Evolutionary conservation across 805 yeast species (phyloP), one percentile per base, ranked within the genome.

Genomic region (Saitoella complicata): DNA sequence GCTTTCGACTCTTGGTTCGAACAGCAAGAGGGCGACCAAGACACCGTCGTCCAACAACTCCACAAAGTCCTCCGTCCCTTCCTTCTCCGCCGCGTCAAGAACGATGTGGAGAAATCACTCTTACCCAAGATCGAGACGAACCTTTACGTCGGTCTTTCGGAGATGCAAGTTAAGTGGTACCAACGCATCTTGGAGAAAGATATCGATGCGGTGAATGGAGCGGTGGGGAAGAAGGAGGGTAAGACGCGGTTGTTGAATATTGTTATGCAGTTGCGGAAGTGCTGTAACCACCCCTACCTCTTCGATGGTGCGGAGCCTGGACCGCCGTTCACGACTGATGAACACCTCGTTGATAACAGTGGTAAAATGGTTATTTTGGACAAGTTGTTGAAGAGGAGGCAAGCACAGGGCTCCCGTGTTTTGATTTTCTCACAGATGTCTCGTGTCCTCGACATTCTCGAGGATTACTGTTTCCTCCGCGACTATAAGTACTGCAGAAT

Each of bases 231-330:
- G 61, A 71, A 94, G 46, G 97, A 88, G 59, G 86, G 88, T 5
- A 88, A 88, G 57, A 86, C 96, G 0, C 70, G 97, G 46, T 66
- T 91, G 49, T 69, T 88, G 46, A 88, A 88, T 58, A 88, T 88
- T 55, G 97, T 88, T 9, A 88, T 88, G 97, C 97, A 88, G 62
- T 68, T 88, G 51, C 72, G 97, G 56, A 88, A 88, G 61, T 88
- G 97, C 61, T 88, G 97, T 60, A 88, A 91, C 59, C 98, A 91
- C 63, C 97, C 97, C 0, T 88, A 91, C 61, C 65, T 88, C 45
- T 91, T 91, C 57, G 97, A 88, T 59, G 97, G 98, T n/a, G 98
- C 97, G 1, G 97, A 87, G 61, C 97, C 96, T 0, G 97, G 97
- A 7, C 97, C 97, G 1, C 97, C 97, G 1, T 88, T 70, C 57